Conservation (phyloP, 176 grass and related monocot genomes). For the Miscanthus lutarioriparius region DNA sequence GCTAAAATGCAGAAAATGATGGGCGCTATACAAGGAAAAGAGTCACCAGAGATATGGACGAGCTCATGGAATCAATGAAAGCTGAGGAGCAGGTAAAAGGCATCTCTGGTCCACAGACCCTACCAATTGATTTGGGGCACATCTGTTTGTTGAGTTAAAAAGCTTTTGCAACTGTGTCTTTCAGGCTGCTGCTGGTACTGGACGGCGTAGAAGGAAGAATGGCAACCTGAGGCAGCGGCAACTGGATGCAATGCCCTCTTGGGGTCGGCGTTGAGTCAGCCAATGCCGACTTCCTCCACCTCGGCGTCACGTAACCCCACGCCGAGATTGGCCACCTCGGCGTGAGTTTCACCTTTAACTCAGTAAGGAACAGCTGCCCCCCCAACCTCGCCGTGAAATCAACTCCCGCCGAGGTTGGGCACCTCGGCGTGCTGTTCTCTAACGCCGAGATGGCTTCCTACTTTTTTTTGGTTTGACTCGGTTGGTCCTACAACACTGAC, state of each 20-base stretch:
- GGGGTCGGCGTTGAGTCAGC: too few relatives aligned
- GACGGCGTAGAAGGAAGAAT: slow-evolving; percentile 45
- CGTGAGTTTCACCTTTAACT: too few relatives aligned
- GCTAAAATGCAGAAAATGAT: slow-evolving; percentile 93
- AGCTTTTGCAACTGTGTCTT: background rate
- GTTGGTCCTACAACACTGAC: too few relatives aligned
- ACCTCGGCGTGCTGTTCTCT: too few relatives aligned
- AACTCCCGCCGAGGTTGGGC: too few relatives aligned
- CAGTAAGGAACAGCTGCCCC: too few relatives aligned
- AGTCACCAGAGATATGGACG: slow-evolving; percentile 64
- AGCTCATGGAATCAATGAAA: slow-evolving; percentile 82
- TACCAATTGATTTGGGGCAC: background rate
- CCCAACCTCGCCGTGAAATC: too few relatives aligned
- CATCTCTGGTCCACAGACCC: background rate
- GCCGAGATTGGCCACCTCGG: too few relatives aligned
- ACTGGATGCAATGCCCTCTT: slow-evolving; percentile 53
- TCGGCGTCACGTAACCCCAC: too few relatives aligned
- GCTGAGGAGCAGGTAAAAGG: slow-evolving; percentile 62
- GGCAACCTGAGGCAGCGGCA: slow-evolving; percentile 52
- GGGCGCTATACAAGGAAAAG: slow-evolving; percentile 89
- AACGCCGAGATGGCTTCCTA: too few relatives aligned
- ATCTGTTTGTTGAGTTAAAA: background rate
- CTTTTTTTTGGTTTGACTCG: too few relatives aligned
- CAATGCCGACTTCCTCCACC: too few relatives aligned
- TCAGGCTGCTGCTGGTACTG: slow-evolving; percentile 36